These are phyloP conservation scores for Chimonanthus salicifolius DNA, from an alignment of 164 flowering plant genomes.

Conservation along the genomic window DNA sequence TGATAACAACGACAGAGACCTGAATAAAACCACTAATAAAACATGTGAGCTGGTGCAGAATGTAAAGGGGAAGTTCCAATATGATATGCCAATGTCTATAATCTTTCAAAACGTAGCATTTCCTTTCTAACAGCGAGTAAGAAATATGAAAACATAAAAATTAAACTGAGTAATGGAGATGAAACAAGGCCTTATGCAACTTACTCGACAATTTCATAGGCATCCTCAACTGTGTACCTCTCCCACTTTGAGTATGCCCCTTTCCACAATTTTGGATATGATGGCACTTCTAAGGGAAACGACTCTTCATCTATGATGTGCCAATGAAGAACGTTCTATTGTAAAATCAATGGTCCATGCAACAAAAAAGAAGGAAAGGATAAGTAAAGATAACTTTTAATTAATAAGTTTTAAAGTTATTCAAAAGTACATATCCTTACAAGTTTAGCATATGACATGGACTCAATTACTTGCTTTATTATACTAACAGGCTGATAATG, in stretches of 20 bases:
- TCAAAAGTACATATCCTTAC: conserved; percentile 42
- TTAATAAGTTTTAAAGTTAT: background rate
- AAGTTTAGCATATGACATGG: conserved; percentile 97
- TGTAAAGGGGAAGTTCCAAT: background rate
- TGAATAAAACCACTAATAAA: background rate
- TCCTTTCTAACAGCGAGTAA: background rate
- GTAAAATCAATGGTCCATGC: conserved; percentile 32
- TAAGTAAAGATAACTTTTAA: conserved; percentile 6
- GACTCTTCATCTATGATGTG: conserved; percentile 93
- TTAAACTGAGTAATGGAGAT: background rate
- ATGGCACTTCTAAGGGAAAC: conserved; percentile 84
- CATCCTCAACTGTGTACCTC: conserved; percentile 89
- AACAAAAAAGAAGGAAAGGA: conserved; percentile 7
- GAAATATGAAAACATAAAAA: background rate
- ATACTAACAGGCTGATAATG: conserved; percentile 73
- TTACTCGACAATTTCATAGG: conserved; percentile 82
- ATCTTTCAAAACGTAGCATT: background rate
- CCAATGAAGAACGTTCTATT: conserved; percentile 99
- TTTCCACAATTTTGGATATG: conserved; percentile 87
- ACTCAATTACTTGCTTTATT: conserved; percentile 83
- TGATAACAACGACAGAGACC: background rate
- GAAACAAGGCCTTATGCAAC: conserved; percentile 13
- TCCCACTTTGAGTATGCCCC: conserved; percentile 95
- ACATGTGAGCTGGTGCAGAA: background rate
- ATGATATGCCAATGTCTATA: background rate